These are phyloP conservation scores for Aurinia saxatilis DNA, from an alignment of 345 rosid genomes.

Conservation along the genomic window DNA sequence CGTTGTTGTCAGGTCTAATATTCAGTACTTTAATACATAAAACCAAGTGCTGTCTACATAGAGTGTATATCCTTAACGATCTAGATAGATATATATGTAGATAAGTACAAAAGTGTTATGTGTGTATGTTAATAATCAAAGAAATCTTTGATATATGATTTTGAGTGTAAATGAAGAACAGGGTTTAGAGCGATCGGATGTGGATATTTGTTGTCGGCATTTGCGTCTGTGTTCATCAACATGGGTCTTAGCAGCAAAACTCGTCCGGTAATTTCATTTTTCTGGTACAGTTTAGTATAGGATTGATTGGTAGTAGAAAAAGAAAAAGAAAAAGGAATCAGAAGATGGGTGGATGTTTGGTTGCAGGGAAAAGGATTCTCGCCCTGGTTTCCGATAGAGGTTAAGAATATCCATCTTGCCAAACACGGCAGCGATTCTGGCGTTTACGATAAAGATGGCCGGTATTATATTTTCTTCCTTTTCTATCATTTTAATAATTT, in stretches of 20 bases:
- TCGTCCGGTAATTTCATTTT: slow-evolving; percentile 71
- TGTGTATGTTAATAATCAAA: no score
- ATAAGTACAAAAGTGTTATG: no score
- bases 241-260: slow-evolving; percentile 48
- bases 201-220: slow-evolving; percentile 35
- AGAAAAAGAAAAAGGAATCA: neutral
- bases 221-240: slow-evolving; percentile 41
- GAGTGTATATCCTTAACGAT: neutral
- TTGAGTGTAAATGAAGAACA: slow-evolving; percentile 28
- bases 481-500: neutral
- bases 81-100: no score
- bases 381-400: slow-evolving; percentile 55
- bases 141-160: no score
- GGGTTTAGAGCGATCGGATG: slow-evolving; percentile 66
- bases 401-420: slow-evolving; percentile 53
- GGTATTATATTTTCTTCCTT: slow-evolving; percentile 24
- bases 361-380: slow-evolving; percentile 67
- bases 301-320: no score
- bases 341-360: neutral
- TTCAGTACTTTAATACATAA: no score
- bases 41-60: no score
- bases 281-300: no score
- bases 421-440: slow-evolving; percentile 90
- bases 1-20: no score
- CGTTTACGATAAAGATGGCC: slow-evolving; percentile 71